Base-by-base conservation (phyloP, 345 rosid genomes). In the Camelina hispida region DNA sequence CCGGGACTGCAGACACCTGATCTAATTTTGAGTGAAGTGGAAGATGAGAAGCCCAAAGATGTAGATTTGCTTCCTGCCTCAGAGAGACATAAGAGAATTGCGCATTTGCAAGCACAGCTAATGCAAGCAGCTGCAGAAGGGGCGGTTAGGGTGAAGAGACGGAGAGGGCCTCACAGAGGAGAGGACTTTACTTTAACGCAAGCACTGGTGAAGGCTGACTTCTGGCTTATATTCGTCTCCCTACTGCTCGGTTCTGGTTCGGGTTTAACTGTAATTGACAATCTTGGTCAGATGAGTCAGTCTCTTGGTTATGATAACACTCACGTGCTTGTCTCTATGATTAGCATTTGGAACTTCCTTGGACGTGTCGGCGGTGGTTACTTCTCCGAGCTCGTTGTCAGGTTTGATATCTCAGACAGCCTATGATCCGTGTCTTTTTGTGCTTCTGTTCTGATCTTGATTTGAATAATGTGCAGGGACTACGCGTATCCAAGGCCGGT, bases 261-360 rank as follows among this genome's bases (percentile, higher is more conserved):
- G 7, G 99, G 99, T 44, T 65, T 96, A 86, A 93, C 99, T 0
- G 93, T 93, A 53, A 96, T 96, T 12, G 99, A 96, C 83, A 96
- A 96, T 68, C 88, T 96, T 47, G 99, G 99, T 67, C 99, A 96
- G 87, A 84, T 93, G 93, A 89, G 97, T 80, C 90, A 91, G 69
- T 96, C 99, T 74, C 83, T 93, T 14, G 82, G 98, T 15, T 89
- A 89, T 64, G 78, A 91, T 74, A 91, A 91, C 79, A 66, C 93
- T 23, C 98, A 91, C 70, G 87, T 93, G 67, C 89, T 89, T 78
- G 97, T 93, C 57, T 96, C 97, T 72, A 84, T 96, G 97, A 89
- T 96, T 77, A 96, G 99, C 81, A 88, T 96, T 72, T 96, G 98
- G 98, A 96, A 93, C 83, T 96, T 96, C 76, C 96, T 96, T 64